Percentiles rank a stretch among this genome's conserved stretches.
Conservation (phyloP, 1,284 basidiomycete species). For the Ustilago sp. region DNA sequence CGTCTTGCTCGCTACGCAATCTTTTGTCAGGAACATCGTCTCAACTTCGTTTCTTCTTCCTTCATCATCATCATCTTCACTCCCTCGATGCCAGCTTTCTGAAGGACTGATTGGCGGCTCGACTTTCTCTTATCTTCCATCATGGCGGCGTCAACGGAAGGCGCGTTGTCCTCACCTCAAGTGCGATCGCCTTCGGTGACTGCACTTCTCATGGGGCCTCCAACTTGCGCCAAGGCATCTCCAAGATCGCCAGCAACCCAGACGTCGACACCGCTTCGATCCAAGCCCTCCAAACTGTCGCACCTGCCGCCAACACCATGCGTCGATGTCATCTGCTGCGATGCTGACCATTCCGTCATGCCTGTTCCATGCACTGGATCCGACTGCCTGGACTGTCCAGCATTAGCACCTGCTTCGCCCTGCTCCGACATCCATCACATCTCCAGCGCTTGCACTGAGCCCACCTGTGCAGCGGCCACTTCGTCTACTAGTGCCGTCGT, state of each 20-base stretch:
- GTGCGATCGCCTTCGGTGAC: background rate
- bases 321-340: slow-evolving; percentile 33
- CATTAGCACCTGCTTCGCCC: slow-evolving; percentile 26
- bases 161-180: slow-evolving; percentile 16
- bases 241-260: slow-evolving; percentile 2
- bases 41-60: no score
- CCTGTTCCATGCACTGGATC: slow-evolving; percentile 12
- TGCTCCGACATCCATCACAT: slow-evolving; percentile 42
- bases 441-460: slow-evolving; percentile 35
- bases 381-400: slow-evolving; percentile 24
- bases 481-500: slow-evolving; percentile 20
- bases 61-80: background rate
- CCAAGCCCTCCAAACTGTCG: background rate
- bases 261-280: background rate
- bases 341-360: slow-evolving; percentile 19
- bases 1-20: background rate
- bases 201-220: background rate
- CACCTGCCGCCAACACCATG: background rate
- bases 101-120: background rate
- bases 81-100: background rate
- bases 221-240: background rate
- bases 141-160: slow-evolving; percentile 33
- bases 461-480: slow-evolving; percentile 32
- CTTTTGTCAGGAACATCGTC: background rate
- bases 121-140: background rate